Evolutionary conservation across 179 eudicot genomes (phyloP).

Genomic region (Pouteria campechiana): DNA sequence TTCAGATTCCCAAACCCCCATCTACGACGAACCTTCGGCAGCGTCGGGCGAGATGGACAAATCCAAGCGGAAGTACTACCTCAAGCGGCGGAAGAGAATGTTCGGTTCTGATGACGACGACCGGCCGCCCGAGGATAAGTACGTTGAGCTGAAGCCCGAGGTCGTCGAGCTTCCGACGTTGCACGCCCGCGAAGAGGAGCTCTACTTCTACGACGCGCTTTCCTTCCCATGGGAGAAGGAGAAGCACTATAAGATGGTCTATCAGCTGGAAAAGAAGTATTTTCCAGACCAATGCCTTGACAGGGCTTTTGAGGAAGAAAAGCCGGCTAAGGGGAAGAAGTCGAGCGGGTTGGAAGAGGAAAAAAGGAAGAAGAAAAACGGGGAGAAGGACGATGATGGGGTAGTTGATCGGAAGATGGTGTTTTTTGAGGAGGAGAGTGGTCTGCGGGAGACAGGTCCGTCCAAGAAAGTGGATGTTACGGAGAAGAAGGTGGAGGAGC

Average conservation of each 20-base stretch:
- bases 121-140: conserved; percentile 20
- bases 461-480: conserved; percentile 27
- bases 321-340: conserved; percentile 9
- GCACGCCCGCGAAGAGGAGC: conserved; percentile 80
- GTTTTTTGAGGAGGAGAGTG: conserved; percentile 52
- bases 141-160: conserved; percentile 72
- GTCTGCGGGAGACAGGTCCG: conserved; percentile 10
- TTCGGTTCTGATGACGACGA: conserved; percentile 86
- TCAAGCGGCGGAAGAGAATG: conserved; percentile 70
- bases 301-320: conserved; percentile 65
- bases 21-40: not conserved
- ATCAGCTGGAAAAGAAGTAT: conserved; percentile 96
- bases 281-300: conserved; percentile 88
- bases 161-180: conserved; percentile 71
- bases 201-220: conserved; percentile 79
- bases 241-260: conserved; percentile 96
- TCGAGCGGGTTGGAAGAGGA: conserved; percentile 4
- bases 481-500: conserved; percentile 88
- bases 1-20: not conserved
- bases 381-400: conserved; percentile 13
- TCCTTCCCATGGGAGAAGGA: conserved; percentile 97
- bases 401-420: conserved; percentile 47
- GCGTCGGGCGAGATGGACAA: conserved; percentile 41
- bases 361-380: conserved; percentile 13
- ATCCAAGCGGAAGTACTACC: conserved; percentile 69